phyloP scores from a whole-genome alignment of 139 green algal genomes.

The Haematococcus lacustris region DNA sequence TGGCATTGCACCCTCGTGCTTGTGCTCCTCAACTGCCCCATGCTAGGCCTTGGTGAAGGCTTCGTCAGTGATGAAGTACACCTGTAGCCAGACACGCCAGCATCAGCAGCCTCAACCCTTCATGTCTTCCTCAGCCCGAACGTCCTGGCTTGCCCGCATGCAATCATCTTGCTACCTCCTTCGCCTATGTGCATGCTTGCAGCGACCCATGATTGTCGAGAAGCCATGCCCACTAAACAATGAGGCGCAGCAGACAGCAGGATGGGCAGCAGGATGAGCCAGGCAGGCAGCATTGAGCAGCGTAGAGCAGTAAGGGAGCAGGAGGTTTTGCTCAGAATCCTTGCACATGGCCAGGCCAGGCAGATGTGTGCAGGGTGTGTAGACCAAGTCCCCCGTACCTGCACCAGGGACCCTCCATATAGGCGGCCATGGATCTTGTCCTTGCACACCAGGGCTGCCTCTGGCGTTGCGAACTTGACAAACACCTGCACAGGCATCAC shows the following conservation, averaged over 20 bases:
- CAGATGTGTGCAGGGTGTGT: not conserved
- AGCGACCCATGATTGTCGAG: not conserved
- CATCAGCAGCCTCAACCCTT: not conserved
- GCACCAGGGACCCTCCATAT: constrained; percentile 18
- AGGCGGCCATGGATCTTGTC: constrained; percentile 21
- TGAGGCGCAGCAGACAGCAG: not conserved
- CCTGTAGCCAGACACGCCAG: not conserved
- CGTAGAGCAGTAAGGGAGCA: too few species aligned
- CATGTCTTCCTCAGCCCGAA: not conserved
- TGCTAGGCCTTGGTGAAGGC: not conserved
- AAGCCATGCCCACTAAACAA: not conserved
- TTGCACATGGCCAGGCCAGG: not conserved
- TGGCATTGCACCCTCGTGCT: too few species aligned
- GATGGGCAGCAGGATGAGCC: too few species aligned
- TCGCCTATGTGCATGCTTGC: not conserved
- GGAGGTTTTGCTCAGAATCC: not conserved
- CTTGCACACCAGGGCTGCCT: constrained; percentile 7
- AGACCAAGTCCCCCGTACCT: not conserved
- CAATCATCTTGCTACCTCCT: not conserved
- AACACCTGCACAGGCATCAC: constrained; percentile 22
- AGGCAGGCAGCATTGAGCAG: too few species aligned
- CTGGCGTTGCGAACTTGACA: constrained; percentile 1
- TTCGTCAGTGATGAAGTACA: constrained; percentile 1
- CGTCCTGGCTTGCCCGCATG: not conserved
- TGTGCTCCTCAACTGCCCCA: too few species aligned